phyloP scores from a whole-genome alignment of 2,329 filamentous ascomycete species.

The Iodosphaeria phyllophila region DNA sequence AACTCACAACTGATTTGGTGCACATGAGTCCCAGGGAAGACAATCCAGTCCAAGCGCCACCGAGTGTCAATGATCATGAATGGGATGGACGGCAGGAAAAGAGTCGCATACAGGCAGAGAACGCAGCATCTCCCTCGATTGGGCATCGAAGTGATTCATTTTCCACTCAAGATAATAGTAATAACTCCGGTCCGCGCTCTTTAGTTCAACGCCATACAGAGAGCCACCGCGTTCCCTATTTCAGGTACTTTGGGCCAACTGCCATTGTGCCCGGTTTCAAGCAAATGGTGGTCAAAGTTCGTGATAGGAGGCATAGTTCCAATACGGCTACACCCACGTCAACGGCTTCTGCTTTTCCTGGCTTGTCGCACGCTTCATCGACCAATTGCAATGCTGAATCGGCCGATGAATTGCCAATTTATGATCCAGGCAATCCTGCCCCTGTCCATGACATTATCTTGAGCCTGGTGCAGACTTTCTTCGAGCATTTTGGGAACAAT shows the following conservation, averaged over 20 bases:
- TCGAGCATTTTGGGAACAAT: slow-evolving; percentile 64
- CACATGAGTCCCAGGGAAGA: too few relatives aligned
- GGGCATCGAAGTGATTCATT: slow-evolving; percentile 17
- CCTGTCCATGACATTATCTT: slow-evolving; percentile 61
- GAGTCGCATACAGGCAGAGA: slow-evolving; percentile 7
- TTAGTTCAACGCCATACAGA: slow-evolving; percentile 28
- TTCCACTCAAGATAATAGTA: slow-evolving; percentile 20
- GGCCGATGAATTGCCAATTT: slow-evolving; percentile 45
- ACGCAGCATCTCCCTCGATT: slow-evolving; percentile 11
- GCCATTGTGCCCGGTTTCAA: slow-evolving; percentile 86
- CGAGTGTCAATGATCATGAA: slow-evolving; percentile 13
- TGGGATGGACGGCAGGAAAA: slow-evolving; percentile 12
- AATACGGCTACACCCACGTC: slow-evolving; percentile 33
- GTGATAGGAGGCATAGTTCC: slow-evolving; percentile 44
- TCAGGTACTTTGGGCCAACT: slow-evolving; percentile 77
- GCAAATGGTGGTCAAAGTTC: slow-evolving; percentile 71
- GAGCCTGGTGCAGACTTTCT: slow-evolving; percentile 64
- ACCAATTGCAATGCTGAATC: slow-evolving; percentile 22
- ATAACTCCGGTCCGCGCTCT: slow-evolving; percentile 22
- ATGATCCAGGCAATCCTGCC: slow-evolving; percentile 51
- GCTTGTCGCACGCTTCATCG: slow-evolving; percentile 21
- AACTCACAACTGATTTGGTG: too few relatives aligned
- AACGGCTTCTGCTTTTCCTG: slow-evolving; percentile 15
- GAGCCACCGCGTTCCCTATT: slow-evolving; percentile 62
- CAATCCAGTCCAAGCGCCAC: slow-evolving; percentile 2